Percentiles rank a stretch among this genome's conserved stretches.
Conservation (phyloP, 2,329 filamentous ascomycete species). For the Neocucurbitaria cava region DNA sequence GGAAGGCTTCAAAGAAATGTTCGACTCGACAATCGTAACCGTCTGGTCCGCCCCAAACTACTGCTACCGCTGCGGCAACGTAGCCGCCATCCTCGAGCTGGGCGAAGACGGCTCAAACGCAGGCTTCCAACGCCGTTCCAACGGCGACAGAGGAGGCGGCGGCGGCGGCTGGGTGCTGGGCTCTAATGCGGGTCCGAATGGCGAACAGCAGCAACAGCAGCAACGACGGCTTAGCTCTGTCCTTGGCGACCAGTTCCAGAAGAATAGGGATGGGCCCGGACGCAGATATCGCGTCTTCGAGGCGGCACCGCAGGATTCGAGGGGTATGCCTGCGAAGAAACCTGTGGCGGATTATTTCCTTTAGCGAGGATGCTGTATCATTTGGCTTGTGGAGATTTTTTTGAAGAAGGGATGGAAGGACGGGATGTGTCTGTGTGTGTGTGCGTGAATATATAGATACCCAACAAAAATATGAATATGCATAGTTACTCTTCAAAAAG, state of each 20-base stretch:
- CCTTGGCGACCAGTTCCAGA: slow-evolving; percentile 51
- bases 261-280: slow-evolving; percentile 71
- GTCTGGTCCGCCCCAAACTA: slow-evolving; percentile 89
- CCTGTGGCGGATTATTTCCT: slow-evolving; percentile 97
- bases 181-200: slow-evolving; percentile 44
- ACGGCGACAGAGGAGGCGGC: slow-evolving; percentile 68
- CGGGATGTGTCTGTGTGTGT: too few relatives aligned
- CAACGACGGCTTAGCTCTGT: slow-evolving; percentile 46
- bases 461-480: neutral
- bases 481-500: too few relatives aligned
- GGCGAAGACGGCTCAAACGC: slow-evolving; percentile 75
- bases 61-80: slow-evolving; percentile 62
- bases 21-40: slow-evolving; percentile 85
- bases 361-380: too few relatives aligned
- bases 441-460: neutral
- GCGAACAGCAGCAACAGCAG: too few relatives aligned
- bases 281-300: slow-evolving; percentile 94
- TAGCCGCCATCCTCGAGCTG: slow-evolving; percentile 91
- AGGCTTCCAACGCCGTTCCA: slow-evolving; percentile 61
- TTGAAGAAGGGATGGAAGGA: neutral
- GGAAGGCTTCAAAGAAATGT: slow-evolving; percentile 99
- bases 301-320: slow-evolving; percentile 91
- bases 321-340: slow-evolving; percentile 99
- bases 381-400: neutral
- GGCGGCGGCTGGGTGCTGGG: slow-evolving; percentile 46